A percentile compares a stretch with the other conserved stretches of the same genome.
Evolutionary conservation across 192 early-diverging fungal species (phyloP).

Genomic region (Oehlia diaphana): DNA sequence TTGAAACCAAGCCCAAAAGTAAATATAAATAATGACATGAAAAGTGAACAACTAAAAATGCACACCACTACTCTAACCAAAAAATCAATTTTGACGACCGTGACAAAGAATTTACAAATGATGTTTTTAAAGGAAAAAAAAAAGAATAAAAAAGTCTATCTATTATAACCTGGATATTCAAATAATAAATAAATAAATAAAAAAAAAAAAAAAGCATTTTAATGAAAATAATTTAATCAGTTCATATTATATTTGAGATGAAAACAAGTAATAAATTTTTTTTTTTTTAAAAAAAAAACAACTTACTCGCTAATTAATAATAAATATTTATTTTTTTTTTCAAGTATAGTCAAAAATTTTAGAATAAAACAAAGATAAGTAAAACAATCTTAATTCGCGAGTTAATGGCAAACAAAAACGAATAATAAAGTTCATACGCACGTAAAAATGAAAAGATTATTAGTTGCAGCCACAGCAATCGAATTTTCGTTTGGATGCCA

Average conservation of each 20-base stretch:
- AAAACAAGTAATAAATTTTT: neutral
- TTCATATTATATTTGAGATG: neutral
- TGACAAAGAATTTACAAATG: conserved; percentile 21
- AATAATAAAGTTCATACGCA: conserved; percentile 32
- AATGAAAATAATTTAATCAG: neutral
- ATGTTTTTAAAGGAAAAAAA: conserved; percentile 1
- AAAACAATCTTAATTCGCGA: neutral
- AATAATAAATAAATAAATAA: neutral
- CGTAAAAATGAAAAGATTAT: conserved; percentile 97
- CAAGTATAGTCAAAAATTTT: neutral
- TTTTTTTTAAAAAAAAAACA: neutral
- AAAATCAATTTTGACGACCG: neutral
- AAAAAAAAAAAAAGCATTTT: neutral
- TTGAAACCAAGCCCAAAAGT: neutral
- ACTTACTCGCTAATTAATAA: conserved; percentile 30
- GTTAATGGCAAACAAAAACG: neutral
- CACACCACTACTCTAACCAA: conserved; percentile 4
- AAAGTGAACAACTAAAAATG: conserved; percentile 4
- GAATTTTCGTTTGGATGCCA: conserved; percentile 99
- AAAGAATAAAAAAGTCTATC: neutral
- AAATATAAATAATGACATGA: conserved; percentile 2
- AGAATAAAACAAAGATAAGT: neutral
- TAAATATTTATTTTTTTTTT: neutral
- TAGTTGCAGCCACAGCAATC: conserved; percentile 96
- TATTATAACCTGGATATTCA: conserved; percentile 14